These are phyloP conservation scores for Tylopilus balloui DNA, from an alignment of 768 basidiomycete genomes.

Conservation along the genomic window DNA sequence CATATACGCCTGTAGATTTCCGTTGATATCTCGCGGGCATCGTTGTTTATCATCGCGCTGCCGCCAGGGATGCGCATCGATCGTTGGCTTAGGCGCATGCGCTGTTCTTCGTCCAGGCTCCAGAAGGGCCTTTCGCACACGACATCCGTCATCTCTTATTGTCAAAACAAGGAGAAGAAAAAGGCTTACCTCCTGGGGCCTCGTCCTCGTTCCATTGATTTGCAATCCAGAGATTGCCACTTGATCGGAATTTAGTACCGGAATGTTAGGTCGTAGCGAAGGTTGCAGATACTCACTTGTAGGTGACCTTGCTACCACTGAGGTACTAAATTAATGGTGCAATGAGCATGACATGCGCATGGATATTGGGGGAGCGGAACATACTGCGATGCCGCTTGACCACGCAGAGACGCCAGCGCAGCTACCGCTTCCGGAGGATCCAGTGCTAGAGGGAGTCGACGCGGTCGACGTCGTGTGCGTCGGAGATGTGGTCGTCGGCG, in stretches of 20 bases:
- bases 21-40: too few relatives aligned
- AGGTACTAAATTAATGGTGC: slow-evolving; percentile 32
- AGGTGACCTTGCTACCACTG: slow-evolving; percentile 40
- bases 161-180: not conserved
- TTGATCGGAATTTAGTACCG: slow-evolving; percentile 12
- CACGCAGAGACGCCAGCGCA: slow-evolving; percentile 45
- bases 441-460: not conserved
- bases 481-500: not conserved
- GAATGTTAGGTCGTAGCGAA: not conserved
- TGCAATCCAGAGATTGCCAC: slow-evolving; percentile 45
- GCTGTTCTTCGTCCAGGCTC: not conserved
- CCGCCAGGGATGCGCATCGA: too few relatives aligned
- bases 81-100: too few relatives aligned
- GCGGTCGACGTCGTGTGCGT: not conserved
- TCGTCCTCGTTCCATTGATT: slow-evolving; percentile 43
- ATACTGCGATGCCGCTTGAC: slow-evolving; percentile 35
- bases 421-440: not conserved
- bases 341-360: not conserved
- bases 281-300: slow-evolving; percentile 25
- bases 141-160: not conserved
- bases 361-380: slow-evolving; percentile 9
- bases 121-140: not conserved
- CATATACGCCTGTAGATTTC: too few relatives aligned
- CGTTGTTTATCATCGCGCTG: too few relatives aligned
- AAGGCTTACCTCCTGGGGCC: slow-evolving; percentile 23